A percentile compares a stretch with the other conserved stretches of the same genome.
phyloP scores from a whole-genome alignment of 83 land plant genomes.

The Picea mariana region DNA sequence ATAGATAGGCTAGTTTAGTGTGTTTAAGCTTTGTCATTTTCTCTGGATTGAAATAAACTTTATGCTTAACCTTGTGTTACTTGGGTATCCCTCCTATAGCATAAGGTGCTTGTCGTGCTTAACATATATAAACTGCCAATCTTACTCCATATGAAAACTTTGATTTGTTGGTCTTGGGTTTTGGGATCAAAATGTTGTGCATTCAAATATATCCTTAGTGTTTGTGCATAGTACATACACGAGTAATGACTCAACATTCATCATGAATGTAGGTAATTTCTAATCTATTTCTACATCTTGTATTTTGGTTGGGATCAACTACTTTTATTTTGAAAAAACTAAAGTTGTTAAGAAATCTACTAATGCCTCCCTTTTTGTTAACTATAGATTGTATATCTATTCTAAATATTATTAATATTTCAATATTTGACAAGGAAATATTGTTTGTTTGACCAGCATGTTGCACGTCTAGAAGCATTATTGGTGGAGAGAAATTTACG shows the following conservation, averaged over 20 bases:
- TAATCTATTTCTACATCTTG: background rate
- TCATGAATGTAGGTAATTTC: background rate
- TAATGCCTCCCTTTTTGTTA: background rate
- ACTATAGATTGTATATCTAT: background rate
- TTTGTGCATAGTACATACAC: background rate
- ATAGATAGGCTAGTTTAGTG: too few species aligned
- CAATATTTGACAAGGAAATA: background rate
- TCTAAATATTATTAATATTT: background rate
- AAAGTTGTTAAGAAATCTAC: background rate
- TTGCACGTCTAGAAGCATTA: slow-evolving; percentile 42
- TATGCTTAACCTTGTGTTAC: too few species aligned
- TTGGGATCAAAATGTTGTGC: background rate
- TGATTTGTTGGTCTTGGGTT: background rate
- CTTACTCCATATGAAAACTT: background rate
- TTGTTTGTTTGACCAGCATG: slow-evolving; percentile 33
- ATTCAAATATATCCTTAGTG: background rate
- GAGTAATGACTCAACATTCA: background rate
- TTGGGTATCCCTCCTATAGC: too few species aligned
- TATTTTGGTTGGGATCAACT: background rate
- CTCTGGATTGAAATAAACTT: too few species aligned
- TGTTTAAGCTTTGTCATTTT: too few species aligned
- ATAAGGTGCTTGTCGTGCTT: too few species aligned
- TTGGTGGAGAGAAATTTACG: slow-evolving; percentile 33
- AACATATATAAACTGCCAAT: too few species aligned
- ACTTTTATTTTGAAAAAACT: background rate